Evolutionary conservation across 164 flowering plant species (phyloP).

Genomic region (Chimonanthus salicifolius): DNA sequence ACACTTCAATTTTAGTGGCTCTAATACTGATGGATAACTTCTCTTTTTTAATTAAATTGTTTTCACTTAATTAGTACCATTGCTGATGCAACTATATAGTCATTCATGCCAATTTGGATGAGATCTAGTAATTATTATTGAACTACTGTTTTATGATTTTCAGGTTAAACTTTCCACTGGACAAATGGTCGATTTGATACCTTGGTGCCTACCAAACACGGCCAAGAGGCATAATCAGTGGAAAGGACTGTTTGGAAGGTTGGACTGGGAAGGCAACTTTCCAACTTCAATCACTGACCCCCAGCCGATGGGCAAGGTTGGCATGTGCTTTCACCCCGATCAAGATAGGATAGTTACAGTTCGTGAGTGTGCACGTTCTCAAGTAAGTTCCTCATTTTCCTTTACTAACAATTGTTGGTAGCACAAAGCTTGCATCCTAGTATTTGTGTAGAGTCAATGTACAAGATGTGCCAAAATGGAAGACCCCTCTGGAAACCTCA

Average conservation of each 20-base stretch:
- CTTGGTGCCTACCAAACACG: slow-evolving; percentile 95
- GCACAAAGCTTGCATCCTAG: not conserved
- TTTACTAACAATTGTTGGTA: not conserved
- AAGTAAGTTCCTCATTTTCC: slow-evolving; percentile 39
- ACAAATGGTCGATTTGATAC: slow-evolving; percentile 78
- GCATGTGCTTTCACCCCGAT: slow-evolving; percentile 96
- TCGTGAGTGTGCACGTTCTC: slow-evolving; percentile 95
- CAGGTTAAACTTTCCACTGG: slow-evolving; percentile 75
- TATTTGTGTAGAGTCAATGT: too few species aligned
- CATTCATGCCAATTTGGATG: not conserved
- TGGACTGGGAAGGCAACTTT: slow-evolving; percentile 97
- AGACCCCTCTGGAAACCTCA: too few species aligned
- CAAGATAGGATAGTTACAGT: slow-evolving; percentile 90
- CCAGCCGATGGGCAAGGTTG: slow-evolving; percentile 97
- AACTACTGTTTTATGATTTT: slow-evolving; percentile 5
- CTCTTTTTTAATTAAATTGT: too few species aligned
- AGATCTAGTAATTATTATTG: not conserved
- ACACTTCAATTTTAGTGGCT: too few species aligned
- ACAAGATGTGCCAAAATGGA: too few species aligned
- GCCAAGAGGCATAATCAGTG: slow-evolving; percentile 89
- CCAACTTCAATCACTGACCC: slow-evolving; percentile 94
- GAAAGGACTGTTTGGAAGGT: slow-evolving; percentile 91
- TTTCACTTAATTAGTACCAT: not conserved
- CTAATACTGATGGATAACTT: too few species aligned
- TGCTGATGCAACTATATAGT: not conserved